phyloP scores from a whole-genome alignment of 257 asterid species.

The Nicotiana otophora region DNA sequence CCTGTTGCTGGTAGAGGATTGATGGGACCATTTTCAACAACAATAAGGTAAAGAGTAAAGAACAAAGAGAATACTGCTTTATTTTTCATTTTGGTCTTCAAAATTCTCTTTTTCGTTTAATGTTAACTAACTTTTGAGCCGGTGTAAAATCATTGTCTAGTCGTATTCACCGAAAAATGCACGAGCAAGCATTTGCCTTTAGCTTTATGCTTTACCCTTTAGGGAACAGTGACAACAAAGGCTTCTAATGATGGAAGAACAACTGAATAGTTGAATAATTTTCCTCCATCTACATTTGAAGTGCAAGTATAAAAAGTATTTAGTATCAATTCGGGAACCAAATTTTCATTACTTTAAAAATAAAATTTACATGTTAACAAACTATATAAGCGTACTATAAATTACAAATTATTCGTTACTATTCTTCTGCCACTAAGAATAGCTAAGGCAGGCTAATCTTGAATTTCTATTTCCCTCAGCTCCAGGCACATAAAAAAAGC shows the following conservation, averaged over 20 bases:
- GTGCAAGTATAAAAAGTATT: too few relatives aligned
- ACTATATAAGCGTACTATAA: too few relatives aligned
- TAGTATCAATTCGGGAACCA: too few relatives aligned
- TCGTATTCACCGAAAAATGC: slow-evolving; percentile 15
- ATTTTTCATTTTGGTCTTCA: not conserved
- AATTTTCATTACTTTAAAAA: too few relatives aligned
- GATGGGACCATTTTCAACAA: slow-evolving; percentile 16
- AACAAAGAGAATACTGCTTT: not conserved
- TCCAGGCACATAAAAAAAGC: too few relatives aligned
- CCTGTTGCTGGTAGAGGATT: not conserved
- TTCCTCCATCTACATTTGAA: not conserved
- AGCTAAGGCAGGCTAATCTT: too few relatives aligned
- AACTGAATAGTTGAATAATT: not conserved
- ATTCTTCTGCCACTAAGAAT: too few relatives aligned
- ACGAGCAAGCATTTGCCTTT: slow-evolving; percentile 2
- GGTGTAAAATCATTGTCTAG: slow-evolving; percentile 16
- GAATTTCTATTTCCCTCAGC: too few relatives aligned
- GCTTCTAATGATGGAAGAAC: not conserved
- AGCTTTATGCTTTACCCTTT: slow-evolving; percentile 2
- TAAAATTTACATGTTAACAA: too few relatives aligned
- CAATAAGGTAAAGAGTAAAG: not conserved
- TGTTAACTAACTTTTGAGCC: not conserved
- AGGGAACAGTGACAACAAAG: not conserved
- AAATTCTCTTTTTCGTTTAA: not conserved
- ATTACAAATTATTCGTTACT: too few relatives aligned